These are phyloP conservation scores for Hypocreales sp. DNA, from an alignment of 2,329 filamentous ascomycete genomes.

Conservation along the genomic window DNA sequence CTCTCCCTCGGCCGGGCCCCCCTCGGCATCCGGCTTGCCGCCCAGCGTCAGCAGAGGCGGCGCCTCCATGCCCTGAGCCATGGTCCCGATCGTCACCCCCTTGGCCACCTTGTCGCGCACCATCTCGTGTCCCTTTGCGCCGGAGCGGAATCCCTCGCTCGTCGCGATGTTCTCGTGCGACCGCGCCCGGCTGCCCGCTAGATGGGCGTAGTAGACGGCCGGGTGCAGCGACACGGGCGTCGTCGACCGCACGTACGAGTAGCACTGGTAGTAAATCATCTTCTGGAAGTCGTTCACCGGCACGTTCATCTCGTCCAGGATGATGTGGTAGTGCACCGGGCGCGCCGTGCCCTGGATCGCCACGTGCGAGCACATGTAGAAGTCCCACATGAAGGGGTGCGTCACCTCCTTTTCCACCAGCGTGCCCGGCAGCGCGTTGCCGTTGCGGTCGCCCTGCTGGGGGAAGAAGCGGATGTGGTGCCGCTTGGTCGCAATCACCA, in stretches of 20 bases:
- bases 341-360: constrained; percentile 91
- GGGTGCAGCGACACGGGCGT: constrained; percentile 83
- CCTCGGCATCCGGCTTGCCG: constrained; percentile 7
- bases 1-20: constrained; percentile 12
- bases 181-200: constrained; percentile 68
- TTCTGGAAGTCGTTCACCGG: constrained; percentile 57
- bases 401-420: constrained; percentile 83
- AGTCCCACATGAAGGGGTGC: constrained; percentile 81
- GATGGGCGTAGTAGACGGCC: constrained; percentile 89
- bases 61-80: constrained; percentile 10
- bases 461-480: constrained; percentile 94
- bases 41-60: constrained; percentile 16
- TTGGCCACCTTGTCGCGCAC: constrained; percentile 23
- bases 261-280: constrained; percentile 90
- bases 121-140: constrained; percentile 27
- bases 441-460: constrained; percentile 51
- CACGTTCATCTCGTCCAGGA: constrained; percentile 64
- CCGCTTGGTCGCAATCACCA: constrained; percentile 81
- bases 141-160: constrained; percentile 26
- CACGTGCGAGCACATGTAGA: constrained; percentile 46
- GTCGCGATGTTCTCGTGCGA: constrained; percentile 47
- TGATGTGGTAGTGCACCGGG: constrained; percentile 82
- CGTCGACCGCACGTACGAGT: constrained; percentile 82
- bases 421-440: constrained; percentile 73
- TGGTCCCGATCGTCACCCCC: constrained; percentile 12